These are phyloP conservation scores for Fraxinus baroniana DNA, from an alignment of 305 asterid genomes.

Conservation along the genomic window DNA sequence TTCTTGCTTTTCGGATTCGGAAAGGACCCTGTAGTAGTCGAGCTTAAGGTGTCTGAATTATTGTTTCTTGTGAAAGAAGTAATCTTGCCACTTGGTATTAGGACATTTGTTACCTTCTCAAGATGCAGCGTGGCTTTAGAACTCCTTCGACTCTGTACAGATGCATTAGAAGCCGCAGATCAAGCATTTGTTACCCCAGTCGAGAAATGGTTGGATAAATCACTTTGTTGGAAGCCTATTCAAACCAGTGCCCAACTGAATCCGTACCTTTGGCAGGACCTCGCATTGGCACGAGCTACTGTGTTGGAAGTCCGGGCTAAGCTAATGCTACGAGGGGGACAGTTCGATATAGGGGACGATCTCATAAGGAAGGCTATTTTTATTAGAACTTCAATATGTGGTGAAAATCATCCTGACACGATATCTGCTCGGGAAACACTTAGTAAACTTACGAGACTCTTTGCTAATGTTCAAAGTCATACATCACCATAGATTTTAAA, in stretches of 20 bases:
- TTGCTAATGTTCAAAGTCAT: slow-evolving; percentile 63
- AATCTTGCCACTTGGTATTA: slow-evolving; percentile 69
- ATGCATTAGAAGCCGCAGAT: slow-evolving; percentile 90
- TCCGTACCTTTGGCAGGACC: slow-evolving; percentile 92
- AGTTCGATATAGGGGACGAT: slow-evolving; percentile 76
- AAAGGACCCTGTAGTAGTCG: slow-evolving; percentile 70
- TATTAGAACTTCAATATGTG: slow-evolving; percentile 77
- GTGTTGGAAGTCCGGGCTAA: slow-evolving; percentile 86
- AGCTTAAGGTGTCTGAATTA: slow-evolving; percentile 68
- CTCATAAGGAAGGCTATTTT: slow-evolving; percentile 77
- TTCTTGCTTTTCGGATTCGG: slow-evolving; percentile 83
- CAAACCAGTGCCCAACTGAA: slow-evolving; percentile 84
- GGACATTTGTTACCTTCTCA: slow-evolving; percentile 69
- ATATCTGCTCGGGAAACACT: slow-evolving; percentile 87
- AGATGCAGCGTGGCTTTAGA: slow-evolving; percentile 82
- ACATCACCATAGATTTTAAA: slow-evolving; percentile 50
- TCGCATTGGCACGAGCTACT: slow-evolving; percentile 76
- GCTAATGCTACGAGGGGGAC: slow-evolving; percentile 91
- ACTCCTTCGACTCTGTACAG: slow-evolving; percentile 84
- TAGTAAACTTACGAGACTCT: slow-evolving; percentile 67
- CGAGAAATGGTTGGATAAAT: slow-evolving; percentile 83
- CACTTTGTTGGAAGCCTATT: slow-evolving; percentile 81
- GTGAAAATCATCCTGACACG: slow-evolving; percentile 91
- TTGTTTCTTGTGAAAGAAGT: slow-evolving; percentile 74
- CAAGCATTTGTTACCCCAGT: slow-evolving; percentile 85